phyloP scores from a whole-genome alignment of 176 grass and related monocot species.

The Zea luxurians region DNA sequence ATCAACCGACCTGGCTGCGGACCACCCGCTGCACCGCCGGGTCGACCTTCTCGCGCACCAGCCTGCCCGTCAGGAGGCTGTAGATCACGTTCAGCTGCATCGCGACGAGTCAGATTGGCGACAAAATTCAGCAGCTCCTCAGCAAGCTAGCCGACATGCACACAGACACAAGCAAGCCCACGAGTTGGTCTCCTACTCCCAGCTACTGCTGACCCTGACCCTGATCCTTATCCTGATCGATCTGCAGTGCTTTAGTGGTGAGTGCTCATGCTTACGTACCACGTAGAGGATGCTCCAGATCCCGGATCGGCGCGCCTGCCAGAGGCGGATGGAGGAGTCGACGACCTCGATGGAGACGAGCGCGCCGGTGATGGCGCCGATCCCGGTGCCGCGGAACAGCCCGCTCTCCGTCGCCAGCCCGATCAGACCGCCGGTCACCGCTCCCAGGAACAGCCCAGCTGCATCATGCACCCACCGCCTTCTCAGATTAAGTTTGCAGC shows the following conservation, averaged over 20 bases:
- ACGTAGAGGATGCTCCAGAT: conserved; percentile 90
- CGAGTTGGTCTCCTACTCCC: conserved; percentile 38
- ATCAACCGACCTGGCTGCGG: conserved; percentile 56
- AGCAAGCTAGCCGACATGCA: not conserved
- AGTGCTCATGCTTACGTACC: conserved; percentile 21
- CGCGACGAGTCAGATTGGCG: not conserved
- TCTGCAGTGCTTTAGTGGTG: not conserved
- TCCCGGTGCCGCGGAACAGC: conserved; percentile 78
- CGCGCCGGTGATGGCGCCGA: conserved; percentile 78
- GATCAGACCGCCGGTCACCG: conserved; percentile 79
- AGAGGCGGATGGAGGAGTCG: conserved; percentile 70
- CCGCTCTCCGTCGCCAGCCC: conserved; percentile 89
- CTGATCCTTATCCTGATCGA: not conserved
- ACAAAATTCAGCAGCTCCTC: too few relatives aligned
- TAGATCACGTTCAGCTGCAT: conserved; percentile 79
- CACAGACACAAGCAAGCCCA: not conserved
- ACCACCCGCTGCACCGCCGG: conserved; percentile 84
- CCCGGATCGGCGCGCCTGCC: conserved; percentile 64
- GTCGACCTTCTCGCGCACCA: conserved; percentile 81
- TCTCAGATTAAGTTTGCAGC: not conserved
- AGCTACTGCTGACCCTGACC: conserved; percentile 14
- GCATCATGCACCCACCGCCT: conserved; percentile 9
- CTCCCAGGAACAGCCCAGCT: conserved; percentile 75
- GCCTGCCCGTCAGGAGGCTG: conserved; percentile 70
- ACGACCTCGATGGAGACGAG: conserved; percentile 96